Base-by-base conservation (phyloP, 2,329 filamentous ascomycete species). In the Ascochyta clinopodiicola region DNA sequence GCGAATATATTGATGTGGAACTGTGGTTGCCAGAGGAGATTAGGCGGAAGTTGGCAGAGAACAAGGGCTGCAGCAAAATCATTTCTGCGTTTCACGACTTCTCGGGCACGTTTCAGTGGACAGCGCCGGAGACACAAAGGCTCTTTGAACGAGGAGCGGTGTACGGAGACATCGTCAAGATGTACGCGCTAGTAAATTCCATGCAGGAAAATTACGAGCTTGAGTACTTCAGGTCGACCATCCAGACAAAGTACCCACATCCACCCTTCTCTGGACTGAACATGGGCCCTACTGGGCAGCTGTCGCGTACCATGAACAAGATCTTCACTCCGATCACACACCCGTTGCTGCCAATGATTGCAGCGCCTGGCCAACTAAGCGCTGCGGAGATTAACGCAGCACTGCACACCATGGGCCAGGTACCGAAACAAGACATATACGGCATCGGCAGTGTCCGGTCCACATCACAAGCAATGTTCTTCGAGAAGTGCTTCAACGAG, bases 1-100 rank as follows among this genome's bases (percentile, higher is more conserved):
- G 92, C 56, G 91, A 96, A 74, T 96, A 96, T 71, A 88, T 96
- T 59, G 91, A 96, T 68, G 91, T 96, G 47, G 91, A 96, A 78
- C 78, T 96, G 35, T 95, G 91, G 90, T 82, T 96, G 34, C 91
- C 91, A 1, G 90, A 93, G 71, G 80, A 85, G 6, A 90, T 96
- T 51, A 82, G 91, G 59, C 81, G 81, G 59, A 82, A 80, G 56
- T 77, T 96, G 9, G 88, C 86, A 48, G 84, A 89, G 63, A 82
- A 85, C 49, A 88, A 88, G 62, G 91, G 91, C 2, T 90, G 87
- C 75, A 94, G 89, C 68, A 89, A 88, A 62, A 92, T 96, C 75
- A 92, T 96, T 80, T 94, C 91, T n/a, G 91, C 92, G 12, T 95
- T 94, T 68, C 92, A 96, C 73, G 91, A 95, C 77, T 94, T 94